A percentile compares a stretch with the other conserved stretches of the same genome.
Evolutionary conservation across 371 early-diverging fungal species (phyloP).

Genomic region (Capillidium rhysosporum): DNA sequence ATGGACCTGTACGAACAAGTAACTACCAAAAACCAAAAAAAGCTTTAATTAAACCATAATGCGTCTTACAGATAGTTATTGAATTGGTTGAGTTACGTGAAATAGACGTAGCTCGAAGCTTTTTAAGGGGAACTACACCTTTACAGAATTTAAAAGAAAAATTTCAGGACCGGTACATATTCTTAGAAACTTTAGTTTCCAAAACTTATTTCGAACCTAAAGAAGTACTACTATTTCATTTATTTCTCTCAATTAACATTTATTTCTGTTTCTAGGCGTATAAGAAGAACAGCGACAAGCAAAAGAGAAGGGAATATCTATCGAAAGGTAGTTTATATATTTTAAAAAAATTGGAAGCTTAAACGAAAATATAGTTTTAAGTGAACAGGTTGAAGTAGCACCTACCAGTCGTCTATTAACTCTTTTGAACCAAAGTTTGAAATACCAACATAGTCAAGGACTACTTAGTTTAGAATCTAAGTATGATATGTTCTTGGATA

Average conservation of each 20-base stretch:
- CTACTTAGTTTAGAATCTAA: constrained; percentile 33
- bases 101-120: constrained; percentile 56
- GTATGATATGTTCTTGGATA: constrained; percentile 58
- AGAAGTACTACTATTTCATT: constrained; percentile 13
- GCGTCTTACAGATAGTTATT: constrained; percentile 35
- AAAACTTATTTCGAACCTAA: constrained; percentile 33
- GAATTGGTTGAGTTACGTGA: constrained; percentile 73
- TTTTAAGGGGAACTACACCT: constrained; percentile 72
- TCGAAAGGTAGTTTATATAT: constrained; percentile 30
- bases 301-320: constrained; percentile 45
- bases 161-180: constrained; percentile 59
- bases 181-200: constrained; percentile 53
- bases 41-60: neutral
- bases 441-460: constrained; percentile 73
- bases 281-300: constrained; percentile 29
- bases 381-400: constrained; percentile 49
- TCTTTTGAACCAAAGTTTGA: constrained; percentile 57
- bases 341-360: neutral
- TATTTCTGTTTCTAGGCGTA: constrained; percentile 13
- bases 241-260: neutral
- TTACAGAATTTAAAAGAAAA: constrained; percentile 48
- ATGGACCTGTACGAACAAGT: constrained; percentile 83
- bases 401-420: constrained; percentile 59
- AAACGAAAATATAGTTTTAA: constrained; percentile 17
- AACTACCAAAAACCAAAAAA: neutral